Evolutionary conservation across 2,329 filamentous ascomycete species (phyloP), one percentile per base, ranked within the genome.

Genomic region (Paramyrothecium sp.): DNA sequence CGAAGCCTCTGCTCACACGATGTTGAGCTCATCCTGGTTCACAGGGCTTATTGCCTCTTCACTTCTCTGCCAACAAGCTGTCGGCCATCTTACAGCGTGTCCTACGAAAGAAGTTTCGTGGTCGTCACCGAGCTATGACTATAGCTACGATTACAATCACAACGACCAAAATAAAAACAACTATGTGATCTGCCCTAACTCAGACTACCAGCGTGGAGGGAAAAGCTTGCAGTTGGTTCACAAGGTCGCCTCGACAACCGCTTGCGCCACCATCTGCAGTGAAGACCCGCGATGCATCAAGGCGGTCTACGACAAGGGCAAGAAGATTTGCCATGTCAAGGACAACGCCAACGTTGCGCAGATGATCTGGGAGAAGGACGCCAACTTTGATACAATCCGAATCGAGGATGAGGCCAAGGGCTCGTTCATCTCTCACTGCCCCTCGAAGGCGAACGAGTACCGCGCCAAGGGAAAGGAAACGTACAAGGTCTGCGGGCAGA

Each of bases 291-390:
- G 54, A 33, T 55, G 54, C 46, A 44, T 55, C 58, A 63, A 63
- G 38, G 61, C 61, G 3, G 61, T 63, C 2, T 62, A 62, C 58
- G 61, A 63, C 46, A 63, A 63, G 58, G 50, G 34, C 44, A 33
- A 44, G 1, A 53, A 58, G 2, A 11, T 62, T 38, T 63, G 61
- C 21, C 60, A 62, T 3, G 54, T 63, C 51, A 63, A 63, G 50
- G 60, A 63, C 51, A 54, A 62, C 1, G 54, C 49, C 41, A 54
- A 54, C 52, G 26, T 10, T 10, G 26, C 26, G 26, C 7, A 54
- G 8, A 62, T 63, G 58, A 41, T 59, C 44, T 63, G 61, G 61
- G 61, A 47, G 1, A 10, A 21, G 1, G 60, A 63, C 22, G 34
- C 41, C 2, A 51, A 54, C 7, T 63, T 63, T 16, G 61, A 62